Percentiles rank a stretch among this genome's conserved stretches.
Conservation (phyloP, 805 yeast genomes). For the Zygoascus ofunaensis region DNA sequence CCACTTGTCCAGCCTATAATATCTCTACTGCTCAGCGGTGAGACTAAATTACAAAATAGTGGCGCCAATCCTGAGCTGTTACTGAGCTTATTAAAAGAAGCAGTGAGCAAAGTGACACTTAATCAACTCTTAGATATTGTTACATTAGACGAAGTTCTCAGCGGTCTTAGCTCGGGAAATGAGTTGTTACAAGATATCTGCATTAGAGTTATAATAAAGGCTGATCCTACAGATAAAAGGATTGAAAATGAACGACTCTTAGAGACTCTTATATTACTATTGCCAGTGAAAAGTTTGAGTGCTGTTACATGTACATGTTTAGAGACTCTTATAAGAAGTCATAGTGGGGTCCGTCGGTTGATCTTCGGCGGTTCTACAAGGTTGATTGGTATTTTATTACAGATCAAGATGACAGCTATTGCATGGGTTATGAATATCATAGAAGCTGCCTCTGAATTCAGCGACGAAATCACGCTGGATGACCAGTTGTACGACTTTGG, state of each 20-base stretch:
- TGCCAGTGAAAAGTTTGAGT: background rate
- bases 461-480: conserved; percentile 20
- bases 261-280: conserved; percentile 3
- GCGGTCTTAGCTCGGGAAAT: conserved; percentile 25
- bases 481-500: conserved; percentile 21
- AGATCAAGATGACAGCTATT: background rate
- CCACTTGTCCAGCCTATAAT: background rate
- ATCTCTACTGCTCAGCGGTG: background rate
- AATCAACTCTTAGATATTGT: background rate
- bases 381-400: background rate
- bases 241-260: conserved; percentile 28
- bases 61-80: background rate
- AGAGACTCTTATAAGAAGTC: background rate
- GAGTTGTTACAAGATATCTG: conserved; percentile 23
- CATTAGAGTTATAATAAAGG: conserved; percentile 21
- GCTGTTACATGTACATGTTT: background rate
- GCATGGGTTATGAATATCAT: conserved; percentile 22
- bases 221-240: conserved; percentile 26
- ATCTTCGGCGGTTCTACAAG: background rate
- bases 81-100: background rate
- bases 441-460: conserved; percentile 20
- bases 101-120: background rate
- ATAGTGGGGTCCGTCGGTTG: background rate
- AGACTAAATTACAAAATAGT: background rate
- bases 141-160: conserved; percentile 19